A percentile compares a stretch with the other conserved stretches of the same genome.
Evolutionary conservation across 78 protist species (phyloP).

Genomic region (Dictyostelium discoideum): DNA sequence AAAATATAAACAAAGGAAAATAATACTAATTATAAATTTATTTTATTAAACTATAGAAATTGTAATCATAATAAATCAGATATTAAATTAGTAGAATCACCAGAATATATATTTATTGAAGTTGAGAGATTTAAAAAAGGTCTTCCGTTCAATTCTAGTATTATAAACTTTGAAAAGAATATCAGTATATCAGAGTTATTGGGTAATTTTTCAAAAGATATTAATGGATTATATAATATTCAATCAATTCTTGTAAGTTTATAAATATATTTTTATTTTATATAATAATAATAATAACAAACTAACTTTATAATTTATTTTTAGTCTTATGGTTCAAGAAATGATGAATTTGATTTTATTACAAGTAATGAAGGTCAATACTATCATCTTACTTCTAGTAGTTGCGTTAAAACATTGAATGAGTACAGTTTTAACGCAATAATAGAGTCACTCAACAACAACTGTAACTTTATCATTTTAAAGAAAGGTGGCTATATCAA

Average conservation of each 20-base stretch:
- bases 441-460: background rate
- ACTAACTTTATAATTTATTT: background rate
- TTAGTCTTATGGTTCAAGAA: background rate
- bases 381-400: background rate
- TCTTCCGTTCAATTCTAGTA: background rate
- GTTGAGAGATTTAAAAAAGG: background rate
- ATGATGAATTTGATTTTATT: background rate
- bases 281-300: background rate
- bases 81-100: background rate
- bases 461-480: background rate
- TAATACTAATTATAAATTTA: background rate
- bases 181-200: background rate
- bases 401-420: background rate
- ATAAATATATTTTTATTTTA: background rate
- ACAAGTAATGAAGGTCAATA: background rate
- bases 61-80: background rate
- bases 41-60: background rate
- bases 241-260: background rate
- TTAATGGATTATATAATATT: background rate
- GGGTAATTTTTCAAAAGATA: background rate
- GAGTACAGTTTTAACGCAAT: background rate
- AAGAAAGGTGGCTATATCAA: background rate
- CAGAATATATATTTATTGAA: constrained; percentile 6
- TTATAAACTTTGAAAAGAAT: background rate
- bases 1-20: too few relatives aligned